Base-by-base conservation (phyloP, 2,329 filamentous ascomycete genomes). In the Kalmusia sp. region DNA sequence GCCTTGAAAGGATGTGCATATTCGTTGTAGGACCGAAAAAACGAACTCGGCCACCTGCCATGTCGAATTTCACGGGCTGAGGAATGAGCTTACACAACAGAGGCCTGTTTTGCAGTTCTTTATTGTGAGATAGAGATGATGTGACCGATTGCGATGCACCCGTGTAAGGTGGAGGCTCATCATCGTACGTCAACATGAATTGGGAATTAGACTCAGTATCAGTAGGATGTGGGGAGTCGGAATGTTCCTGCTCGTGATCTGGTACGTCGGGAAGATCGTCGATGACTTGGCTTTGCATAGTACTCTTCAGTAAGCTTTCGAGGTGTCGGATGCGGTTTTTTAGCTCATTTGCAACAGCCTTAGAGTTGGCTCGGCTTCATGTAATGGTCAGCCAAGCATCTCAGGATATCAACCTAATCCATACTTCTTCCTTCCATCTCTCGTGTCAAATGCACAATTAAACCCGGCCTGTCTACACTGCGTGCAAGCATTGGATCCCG, bases 11-110 rank as follows among this genome's bases (percentile, higher is more conserved):
- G 3, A 81, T 76, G 46, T 81, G 79, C 47, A 75, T 76, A 67
- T 80, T 82, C 43, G 79, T 79, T 1, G 79, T 81, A 1, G 78
- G 78, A 1, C 79, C 79, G 48, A 80, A 82, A 67, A 79, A 82
- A n/a, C 78, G 75, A 3, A 79, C 61, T 9, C 75, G 67, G 3
- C 79, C 79, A 14, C 75, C 77, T 2, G 79, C 64, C 55, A 78
- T 79, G 55, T 82, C 79, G 46, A 80, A 79, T 6, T 77, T 77
- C 4, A 81, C 69, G 54, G 77, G 79, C 12, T 77, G 78, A 30
- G 76, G 74, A 4, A 76, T 77, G 2, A 82, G 67, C 17, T 74
- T 76, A 34, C 78, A 74, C 1, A 81, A 71, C 22, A 79, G 72
- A 17, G 74, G 71, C 49, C 40, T 51, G 27, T 33, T 53, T 15